These are phyloP conservation scores for Pyrenophora graminea DNA, from an alignment of 2,329 filamentous ascomycete species.

Conservation along the genomic window DNA sequence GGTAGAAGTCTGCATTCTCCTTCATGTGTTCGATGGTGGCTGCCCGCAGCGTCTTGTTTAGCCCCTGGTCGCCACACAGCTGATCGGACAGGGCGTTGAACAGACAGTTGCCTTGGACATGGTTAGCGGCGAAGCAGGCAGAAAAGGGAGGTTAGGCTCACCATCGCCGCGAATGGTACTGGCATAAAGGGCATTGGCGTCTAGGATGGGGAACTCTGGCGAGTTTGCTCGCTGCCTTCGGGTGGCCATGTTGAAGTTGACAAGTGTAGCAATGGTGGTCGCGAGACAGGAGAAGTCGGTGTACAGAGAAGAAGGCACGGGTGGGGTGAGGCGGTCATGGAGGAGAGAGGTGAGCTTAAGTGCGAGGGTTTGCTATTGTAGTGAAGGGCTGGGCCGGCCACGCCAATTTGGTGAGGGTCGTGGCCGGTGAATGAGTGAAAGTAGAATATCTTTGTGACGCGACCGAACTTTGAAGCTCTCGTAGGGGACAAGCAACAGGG, in stretches of 20 bases:
- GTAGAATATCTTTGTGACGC: conserved; percentile 36
- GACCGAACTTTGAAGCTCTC: conserved; percentile 29
- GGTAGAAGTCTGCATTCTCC: conserved; percentile 64
- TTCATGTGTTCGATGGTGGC: conserved; percentile 66
- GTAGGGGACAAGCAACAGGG: conserved; percentile 20
- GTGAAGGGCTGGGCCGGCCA: conserved; percentile 26
- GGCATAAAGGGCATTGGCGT: conserved; percentile 62
- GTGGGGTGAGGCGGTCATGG: conserved; percentile 37
- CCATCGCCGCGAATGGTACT: conserved; percentile 65
- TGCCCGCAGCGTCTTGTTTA: conserved; percentile 62
- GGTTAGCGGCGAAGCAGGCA: conserved; percentile 23
- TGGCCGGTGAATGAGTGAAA: conserved; percentile 28
- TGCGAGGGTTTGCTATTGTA: conserved; percentile 10
- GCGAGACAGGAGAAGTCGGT: conserved; percentile 41
- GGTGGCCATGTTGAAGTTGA: conserved; percentile 35
- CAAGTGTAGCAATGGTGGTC: conserved; percentile 26
- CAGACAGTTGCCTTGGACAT: conserved; percentile 65
- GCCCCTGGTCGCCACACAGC: conserved; percentile 63
- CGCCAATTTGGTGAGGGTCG: conserved; percentile 31
- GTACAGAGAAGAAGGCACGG: conserved; percentile 30
- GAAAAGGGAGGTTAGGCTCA: conserved; percentile 48
- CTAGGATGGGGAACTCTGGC: conserved; percentile 61
- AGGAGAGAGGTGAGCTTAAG: conserved; percentile 15
- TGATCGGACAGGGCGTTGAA: conserved; percentile 71
- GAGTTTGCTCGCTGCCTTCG: conserved; percentile 36